Evolutionary conservation across 1,284 basidiomycete species (phyloP).

Genomic region (Pascua sp.): DNA sequence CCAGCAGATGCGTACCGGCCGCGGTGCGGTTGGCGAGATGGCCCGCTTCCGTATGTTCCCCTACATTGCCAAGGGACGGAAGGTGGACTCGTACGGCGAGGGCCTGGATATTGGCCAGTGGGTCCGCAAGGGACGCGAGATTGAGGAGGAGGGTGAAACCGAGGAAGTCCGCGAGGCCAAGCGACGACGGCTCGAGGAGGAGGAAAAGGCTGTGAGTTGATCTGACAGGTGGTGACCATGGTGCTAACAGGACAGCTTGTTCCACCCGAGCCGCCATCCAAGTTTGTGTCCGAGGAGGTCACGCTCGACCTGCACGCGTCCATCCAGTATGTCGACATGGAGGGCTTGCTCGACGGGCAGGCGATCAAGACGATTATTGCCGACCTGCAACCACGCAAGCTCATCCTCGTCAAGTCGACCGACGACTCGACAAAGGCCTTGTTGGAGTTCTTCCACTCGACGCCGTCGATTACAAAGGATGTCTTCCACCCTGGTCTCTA

Average conservation of each 20-base stretch:
- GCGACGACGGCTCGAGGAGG: constrained; percentile 66
- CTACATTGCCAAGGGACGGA: constrained; percentile 84
- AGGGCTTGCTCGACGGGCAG: constrained; percentile 91
- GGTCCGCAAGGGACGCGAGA: constrained; percentile 79
- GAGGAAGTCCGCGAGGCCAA: constrained; percentile 74
- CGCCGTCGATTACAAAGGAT: constrained; percentile 83
- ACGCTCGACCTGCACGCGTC: constrained; percentile 77
- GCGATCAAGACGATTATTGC: constrained; percentile 96
- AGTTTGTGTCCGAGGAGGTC: constrained; percentile 73
- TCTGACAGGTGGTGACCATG: not conserved
- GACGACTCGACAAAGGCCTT: constrained; percentile 65
- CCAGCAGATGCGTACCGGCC: constrained; percentile 68
- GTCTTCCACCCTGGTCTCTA: constrained; percentile 73
- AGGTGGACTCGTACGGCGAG: constrained; percentile 95
- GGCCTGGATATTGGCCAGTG: constrained; percentile 90
- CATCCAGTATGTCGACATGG: constrained; percentile 88
- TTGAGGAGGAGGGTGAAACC: constrained; percentile 80
- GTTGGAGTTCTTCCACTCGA: constrained; percentile 72
- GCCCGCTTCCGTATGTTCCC: constrained; percentile 92
- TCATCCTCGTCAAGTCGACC: constrained; percentile 85
- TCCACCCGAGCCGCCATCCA: constrained; percentile 80
- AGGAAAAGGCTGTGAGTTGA: constrained; percentile 66
- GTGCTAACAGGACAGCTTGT: constrained; percentile 55
- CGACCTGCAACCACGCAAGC: constrained; percentile 91
- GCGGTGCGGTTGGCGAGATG: constrained; percentile 48